Conservation (phyloP, 345 rosid species). For the Combretum micranthum region DNA sequence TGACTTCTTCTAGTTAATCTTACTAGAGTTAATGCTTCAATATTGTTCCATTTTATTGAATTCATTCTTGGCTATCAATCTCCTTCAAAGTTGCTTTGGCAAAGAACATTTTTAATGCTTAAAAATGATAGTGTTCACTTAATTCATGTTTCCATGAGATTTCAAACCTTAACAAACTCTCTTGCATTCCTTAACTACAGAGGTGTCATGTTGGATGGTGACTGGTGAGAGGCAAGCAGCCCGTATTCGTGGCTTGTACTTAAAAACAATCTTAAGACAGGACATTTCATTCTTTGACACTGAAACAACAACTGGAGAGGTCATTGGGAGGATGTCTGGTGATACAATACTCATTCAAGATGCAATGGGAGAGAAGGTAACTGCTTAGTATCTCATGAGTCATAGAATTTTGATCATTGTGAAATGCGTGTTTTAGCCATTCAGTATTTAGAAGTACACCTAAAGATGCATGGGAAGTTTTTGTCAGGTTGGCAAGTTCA, state of each 20-base stretch:
- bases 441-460: too few species aligned
- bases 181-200: slow-evolving; percentile 22
- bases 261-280: slow-evolving; percentile 77
- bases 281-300: slow-evolving; percentile 80
- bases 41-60: too few species aligned
- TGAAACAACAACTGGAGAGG: slow-evolving; percentile 84
- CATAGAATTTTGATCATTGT: not conserved
- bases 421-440: too few species aligned
- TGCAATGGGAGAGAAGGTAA: slow-evolving; percentile 90
- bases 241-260: slow-evolving; percentile 63
- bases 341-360: slow-evolving; percentile 89
- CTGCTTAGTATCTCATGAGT: not conserved
- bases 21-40: too few species aligned
- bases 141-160: not conserved
- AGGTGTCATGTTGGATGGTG: slow-evolving; percentile 89
- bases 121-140: not conserved
- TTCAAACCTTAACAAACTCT: not conserved
- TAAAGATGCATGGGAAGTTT: not conserved
- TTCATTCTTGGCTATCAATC: too few species aligned
- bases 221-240: slow-evolving; percentile 82
- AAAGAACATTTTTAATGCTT: not conserved
- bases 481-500: slow-evolving; percentile 64
- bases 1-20: too few species aligned
- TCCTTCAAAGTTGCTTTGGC: too few species aligned
- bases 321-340: slow-evolving; percentile 88